Evolutionary conservation across 2,329 filamentous ascomycete species (phyloP).

Genomic region (Biscogniauxia marginata): DNA sequence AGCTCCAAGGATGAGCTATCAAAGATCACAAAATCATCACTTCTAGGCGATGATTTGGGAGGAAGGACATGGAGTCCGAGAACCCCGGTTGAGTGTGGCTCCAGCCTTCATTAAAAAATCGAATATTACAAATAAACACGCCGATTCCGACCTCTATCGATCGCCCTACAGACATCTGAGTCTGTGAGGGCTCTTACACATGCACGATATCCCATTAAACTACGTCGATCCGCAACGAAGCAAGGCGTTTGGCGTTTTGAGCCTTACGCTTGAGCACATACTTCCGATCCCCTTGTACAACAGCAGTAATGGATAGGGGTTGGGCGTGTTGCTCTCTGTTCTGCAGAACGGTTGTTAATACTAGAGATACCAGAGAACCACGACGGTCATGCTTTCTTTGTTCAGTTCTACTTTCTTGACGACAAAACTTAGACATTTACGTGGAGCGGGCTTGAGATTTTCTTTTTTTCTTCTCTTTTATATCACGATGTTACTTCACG

Average conservation of each 20-base stretch:
- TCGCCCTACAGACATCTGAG: background rate
- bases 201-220: constrained; percentile 9
- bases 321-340: constrained; percentile 8
- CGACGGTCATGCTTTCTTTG: constrained; percentile 24
- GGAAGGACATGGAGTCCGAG: constrained; percentile 3
- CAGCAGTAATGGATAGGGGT: constrained; percentile 22
- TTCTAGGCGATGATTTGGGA: constrained; percentile 9
- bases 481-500: constrained; percentile 19
- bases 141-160: background rate
- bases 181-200: background rate
- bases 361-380: constrained; percentile 28
- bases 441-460: constrained; percentile 13
- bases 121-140: constrained; percentile 2
- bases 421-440: constrained; percentile 29
- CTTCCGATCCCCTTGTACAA: constrained; percentile 25
- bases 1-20: constrained; percentile 33
- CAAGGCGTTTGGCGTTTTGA: constrained; percentile 20
- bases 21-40: constrained; percentile 10
- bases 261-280: constrained; percentile 13
- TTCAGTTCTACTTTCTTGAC: constrained; percentile 25
- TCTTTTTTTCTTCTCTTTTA: constrained; percentile 11
- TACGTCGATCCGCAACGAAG: constrained; percentile 12
- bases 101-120: constrained; percentile 3
- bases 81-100: constrained; percentile 4
- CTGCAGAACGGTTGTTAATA: constrained; percentile 21